A percentile compares a stretch with the other conserved stretches of the same genome.
These are phyloP conservation scores for Penicillium expansum DNA, from an alignment of 2,329 filamentous ascomycete genomes.

Conservation along the genomic window DNA sequence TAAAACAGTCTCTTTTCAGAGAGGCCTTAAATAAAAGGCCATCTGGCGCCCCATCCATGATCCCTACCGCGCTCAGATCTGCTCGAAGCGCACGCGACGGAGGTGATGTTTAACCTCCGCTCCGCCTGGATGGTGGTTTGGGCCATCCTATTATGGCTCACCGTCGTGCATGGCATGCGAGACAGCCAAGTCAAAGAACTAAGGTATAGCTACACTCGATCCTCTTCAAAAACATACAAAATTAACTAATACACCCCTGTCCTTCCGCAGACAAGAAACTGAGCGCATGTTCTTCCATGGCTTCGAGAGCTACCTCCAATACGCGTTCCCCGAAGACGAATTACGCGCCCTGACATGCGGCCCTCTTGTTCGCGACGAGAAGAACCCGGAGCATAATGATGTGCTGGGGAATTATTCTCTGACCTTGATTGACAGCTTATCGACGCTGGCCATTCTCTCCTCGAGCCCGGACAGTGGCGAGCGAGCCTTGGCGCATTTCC, in stretches of 20 bases:
- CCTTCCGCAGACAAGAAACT: conserved; percentile 41
- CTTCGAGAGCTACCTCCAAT: conserved; percentile 87
- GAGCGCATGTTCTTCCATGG: conserved; percentile 92
- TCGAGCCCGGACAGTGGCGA: conserved; percentile 57
- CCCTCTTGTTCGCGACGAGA: conserved; percentile 77
- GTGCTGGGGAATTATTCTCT: conserved; percentile 96
- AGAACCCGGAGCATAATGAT: conserved; percentile 86
- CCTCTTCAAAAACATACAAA: neutral
- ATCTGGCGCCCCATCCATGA: conserved; percentile 25
- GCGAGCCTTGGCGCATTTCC: conserved; percentile 70
- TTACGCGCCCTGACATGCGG: conserved; percentile 80
- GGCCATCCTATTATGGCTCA: conserved; percentile 38
- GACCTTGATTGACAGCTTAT: conserved; percentile 91
- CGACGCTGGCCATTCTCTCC: conserved; percentile 87
- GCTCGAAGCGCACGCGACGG: conserved; percentile 43
- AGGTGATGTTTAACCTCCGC: conserved; percentile 36
- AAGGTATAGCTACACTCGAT: conserved; percentile 23
- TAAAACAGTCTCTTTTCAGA: neutral
- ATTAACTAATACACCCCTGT: neutral
- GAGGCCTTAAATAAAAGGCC: neutral
- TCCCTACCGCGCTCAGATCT: conserved; percentile 18
- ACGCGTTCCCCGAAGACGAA: conserved; percentile 96
- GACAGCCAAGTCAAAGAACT: conserved; percentile 36
- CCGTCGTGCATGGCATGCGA: conserved; percentile 36
- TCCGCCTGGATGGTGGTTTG: conserved; percentile 34